Evolutionary conservation across 805 yeast genomes (phyloP), one percentile per base, ranked within the genome.

Genomic region (Kuraishia cidri): DNA sequence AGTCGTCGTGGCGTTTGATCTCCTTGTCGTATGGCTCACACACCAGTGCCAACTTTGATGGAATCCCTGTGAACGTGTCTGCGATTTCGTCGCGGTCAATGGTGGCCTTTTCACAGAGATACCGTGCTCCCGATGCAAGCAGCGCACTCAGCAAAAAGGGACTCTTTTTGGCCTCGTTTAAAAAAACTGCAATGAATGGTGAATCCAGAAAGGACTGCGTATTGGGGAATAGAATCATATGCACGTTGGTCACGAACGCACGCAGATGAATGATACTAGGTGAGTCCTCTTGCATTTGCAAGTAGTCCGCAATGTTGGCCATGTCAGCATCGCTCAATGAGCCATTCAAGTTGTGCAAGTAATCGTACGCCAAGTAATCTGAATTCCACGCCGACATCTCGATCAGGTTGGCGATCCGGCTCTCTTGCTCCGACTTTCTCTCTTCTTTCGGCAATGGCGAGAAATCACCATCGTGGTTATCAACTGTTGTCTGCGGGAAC

Each of bases 41-140:
- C n/a, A n/a, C n/a, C n/a, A n/a, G n/a, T n/a, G n/a, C n/a, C n/a
- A n/a, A n/a, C n/a, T n/a, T n/a, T n/a, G n/a, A n/a, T n/a, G n/a
- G n/a, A n/a, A n/a, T n/a, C n/a, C n/a, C n/a, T n/a, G n/a, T n/a
- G n/a, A n/a, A n/a, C n/a, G n/a, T n/a, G n/a, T n/a, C n/a, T n/a
- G n/a, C n/a, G n/a, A n/a, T n/a, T n/a, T n/a, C n/a, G 24, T 66
- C 9, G 9, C 14, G 18, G 14, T 19, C 14, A 7, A 24, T 12
- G 77, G 12, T 22, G 8, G 18, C 32, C 18, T 28, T 28, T 16
- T 28, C 18, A 4, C 10, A 20, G 14, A 28, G 37, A 15, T 50
- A 62, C 26, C 75, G 62, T 0, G 87, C 86, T 5, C 88, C 87
- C 24, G 76, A 78, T 0, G 88, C 83, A 23, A 81, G 47, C 21